Evolutionary conservation across 345 rosid species (phyloP).

Genomic region (Viola odorata): DNA sequence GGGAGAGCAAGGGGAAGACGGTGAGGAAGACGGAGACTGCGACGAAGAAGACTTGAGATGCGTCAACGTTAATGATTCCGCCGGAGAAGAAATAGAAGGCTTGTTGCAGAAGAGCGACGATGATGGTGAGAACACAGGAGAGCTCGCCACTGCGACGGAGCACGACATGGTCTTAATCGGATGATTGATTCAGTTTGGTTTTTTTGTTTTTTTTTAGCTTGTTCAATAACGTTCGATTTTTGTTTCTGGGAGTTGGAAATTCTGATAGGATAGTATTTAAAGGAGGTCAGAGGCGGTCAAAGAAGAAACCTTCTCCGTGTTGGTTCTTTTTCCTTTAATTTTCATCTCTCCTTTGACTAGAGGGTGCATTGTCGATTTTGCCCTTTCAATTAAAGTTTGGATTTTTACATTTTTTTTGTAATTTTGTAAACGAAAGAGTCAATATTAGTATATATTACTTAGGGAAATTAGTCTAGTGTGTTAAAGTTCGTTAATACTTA

Average conservation of each 20-base stretch:
- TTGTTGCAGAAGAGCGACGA: slow-evolving; percentile 62
- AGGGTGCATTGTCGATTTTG: no score
- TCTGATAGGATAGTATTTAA: background rate
- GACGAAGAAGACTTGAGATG: slow-evolving; percentile 44
- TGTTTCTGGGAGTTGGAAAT: background rate
- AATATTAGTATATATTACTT: no score
- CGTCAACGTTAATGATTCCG: slow-evolving; percentile 35
- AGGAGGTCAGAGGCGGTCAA: no score
- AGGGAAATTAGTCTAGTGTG: no score
- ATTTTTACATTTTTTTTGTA: no score
- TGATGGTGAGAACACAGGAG: slow-evolving; percentile 82
- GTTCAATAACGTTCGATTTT: background rate
- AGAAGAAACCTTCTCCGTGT: background rate
- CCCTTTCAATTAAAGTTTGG: no score
- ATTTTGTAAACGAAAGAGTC: no score
- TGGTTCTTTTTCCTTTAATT: background rate
- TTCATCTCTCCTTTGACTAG: no score
- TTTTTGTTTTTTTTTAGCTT: background rate
- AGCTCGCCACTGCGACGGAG: slow-evolving; percentile 60
- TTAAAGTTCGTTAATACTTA: no score
- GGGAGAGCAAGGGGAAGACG: slow-evolving; percentile 61
- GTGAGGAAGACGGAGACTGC: slow-evolving; percentile 35
- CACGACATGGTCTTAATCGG: slow-evolving; percentile 43
- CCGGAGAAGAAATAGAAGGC: slow-evolving; percentile 29
- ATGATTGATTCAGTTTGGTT: no score